These are phyloP conservation scores for Mycena haematopus DNA, from an alignment of 768 basidiomycete species.

Conservation along the genomic window DNA sequence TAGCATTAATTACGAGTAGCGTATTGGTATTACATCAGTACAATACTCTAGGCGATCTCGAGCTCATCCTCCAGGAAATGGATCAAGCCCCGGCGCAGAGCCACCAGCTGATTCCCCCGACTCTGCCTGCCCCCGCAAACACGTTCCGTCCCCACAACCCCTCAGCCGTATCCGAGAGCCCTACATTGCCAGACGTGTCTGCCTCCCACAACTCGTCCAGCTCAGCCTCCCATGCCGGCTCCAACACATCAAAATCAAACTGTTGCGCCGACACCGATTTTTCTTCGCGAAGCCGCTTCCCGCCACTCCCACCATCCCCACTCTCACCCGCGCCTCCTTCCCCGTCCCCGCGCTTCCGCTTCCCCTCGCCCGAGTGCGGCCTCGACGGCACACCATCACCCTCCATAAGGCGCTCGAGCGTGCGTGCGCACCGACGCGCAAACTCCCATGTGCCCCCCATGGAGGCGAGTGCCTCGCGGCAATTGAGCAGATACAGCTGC, in stretches of 20 bases:
- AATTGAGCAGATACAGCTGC: slow-evolving; percentile 37
- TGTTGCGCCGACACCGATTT: slow-evolving; percentile 5
- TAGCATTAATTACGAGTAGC: no score
- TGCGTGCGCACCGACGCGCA: slow-evolving; percentile 35
- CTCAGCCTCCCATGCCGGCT: slow-evolving; percentile 9
- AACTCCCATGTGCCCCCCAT: slow-evolving; percentile 39
- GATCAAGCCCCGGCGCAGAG: no score
- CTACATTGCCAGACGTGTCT: neutral
- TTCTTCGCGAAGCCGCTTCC: neutral
- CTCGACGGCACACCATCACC: slow-evolving; percentile 18
- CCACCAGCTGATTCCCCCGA: no score
- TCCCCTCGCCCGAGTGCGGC: slow-evolving; percentile 20
- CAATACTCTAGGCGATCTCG: no score
- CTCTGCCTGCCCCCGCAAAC: neutral
- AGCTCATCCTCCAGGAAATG: no score
- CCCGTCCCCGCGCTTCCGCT: slow-evolving; percentile 30
- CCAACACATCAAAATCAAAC: slow-evolving; percentile 16
- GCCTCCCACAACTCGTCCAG: slow-evolving; percentile 2
- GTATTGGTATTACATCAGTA: no score
- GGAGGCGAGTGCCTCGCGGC: slow-evolving; percentile 37
- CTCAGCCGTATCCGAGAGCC: slow-evolving; percentile 30
- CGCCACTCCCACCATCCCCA: neutral
- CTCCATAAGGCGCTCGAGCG: slow-evolving; percentile 37
- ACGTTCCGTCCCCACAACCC: slow-evolving; percentile 7
- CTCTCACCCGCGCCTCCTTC: slow-evolving; percentile 13